Percentiles rank a stretch among this genome's conserved stretches.
Evolutionary conservation across 2,329 filamentous ascomycete genomes (phyloP).

Genomic region (Teratosphaeria destructans): DNA sequence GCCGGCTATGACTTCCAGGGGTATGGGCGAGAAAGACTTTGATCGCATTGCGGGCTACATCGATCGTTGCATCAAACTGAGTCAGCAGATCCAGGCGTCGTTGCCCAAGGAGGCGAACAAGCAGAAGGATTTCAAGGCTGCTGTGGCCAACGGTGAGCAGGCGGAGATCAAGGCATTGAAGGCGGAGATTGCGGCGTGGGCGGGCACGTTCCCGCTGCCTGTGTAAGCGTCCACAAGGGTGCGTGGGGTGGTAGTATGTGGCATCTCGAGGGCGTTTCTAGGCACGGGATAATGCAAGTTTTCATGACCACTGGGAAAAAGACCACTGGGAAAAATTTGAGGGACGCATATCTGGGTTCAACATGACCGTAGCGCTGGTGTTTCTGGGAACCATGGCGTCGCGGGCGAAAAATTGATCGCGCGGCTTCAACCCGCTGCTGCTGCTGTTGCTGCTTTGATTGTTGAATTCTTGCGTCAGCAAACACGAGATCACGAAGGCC

Average conservation of each 20-base stretch:
- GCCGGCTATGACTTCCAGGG: slow-evolving; percentile 93
- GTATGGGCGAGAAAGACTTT: slow-evolving; percentile 88
- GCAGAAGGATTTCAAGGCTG: slow-evolving; percentile 98
- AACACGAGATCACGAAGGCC: background rate
- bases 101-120: slow-evolving; percentile 97
- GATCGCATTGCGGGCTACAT: slow-evolving; percentile 84
- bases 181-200: slow-evolving; percentile 85
- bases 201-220: slow-evolving; percentile 82
- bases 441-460: background rate
- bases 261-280: background rate
- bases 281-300: background rate
- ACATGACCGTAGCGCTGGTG: background rate
- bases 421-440: background rate
- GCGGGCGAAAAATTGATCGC: background rate
- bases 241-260: background rate
- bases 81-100: slow-evolving; percentile 71
- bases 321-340: background rate
- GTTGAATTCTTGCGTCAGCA: background rate
- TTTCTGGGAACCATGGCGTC: background rate
- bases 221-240: slow-evolving; percentile 36
- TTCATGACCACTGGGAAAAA: background rate
- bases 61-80: slow-evolving; percentile 76
- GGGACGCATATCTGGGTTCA: background rate
- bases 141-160: slow-evolving; percentile 62
- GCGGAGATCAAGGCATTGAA: slow-evolving; percentile 70